These are phyloP conservation scores for Hymenochaete sp. DNA, from an alignment of 1,284 basidiomycete species.

Conservation along the genomic window DNA sequence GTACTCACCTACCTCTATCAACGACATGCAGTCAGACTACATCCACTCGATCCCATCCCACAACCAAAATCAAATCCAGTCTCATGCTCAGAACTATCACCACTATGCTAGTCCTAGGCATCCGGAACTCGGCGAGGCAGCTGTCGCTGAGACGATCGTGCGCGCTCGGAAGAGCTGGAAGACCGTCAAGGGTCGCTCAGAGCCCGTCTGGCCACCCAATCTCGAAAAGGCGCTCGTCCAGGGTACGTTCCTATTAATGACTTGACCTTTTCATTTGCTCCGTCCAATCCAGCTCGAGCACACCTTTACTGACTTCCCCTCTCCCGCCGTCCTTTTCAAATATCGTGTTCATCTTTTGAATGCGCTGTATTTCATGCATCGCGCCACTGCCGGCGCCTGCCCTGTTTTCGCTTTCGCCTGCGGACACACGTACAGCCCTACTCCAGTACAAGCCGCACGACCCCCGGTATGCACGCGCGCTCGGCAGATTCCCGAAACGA, in stretches of 20 bases:
- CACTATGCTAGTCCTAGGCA: too few relatives aligned
- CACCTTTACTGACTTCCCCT: neutral
- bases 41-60: too few relatives aligned
- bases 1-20: too few relatives aligned
- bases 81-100: too few relatives aligned
- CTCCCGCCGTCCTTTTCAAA: neutral
- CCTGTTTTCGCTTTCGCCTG: neutral
- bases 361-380: neutral
- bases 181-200: constrained; percentile 54
- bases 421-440: constrained; percentile 23
- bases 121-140: too few relatives aligned
- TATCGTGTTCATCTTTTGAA: neutral
- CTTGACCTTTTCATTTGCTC: neutral
- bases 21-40: too few relatives aligned
- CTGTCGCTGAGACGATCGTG: constrained; percentile 53
- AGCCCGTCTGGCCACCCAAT: constrained; percentile 67
- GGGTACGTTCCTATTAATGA: constrained; percentile 35
- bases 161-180: constrained; percentile 67
- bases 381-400: neutral
- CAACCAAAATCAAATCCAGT: too few relatives aligned
- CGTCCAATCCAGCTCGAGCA: neutral
- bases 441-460: constrained; percentile 61
- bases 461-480: constrained; percentile 55
- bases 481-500: constrained; percentile 64
- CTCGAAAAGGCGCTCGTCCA: constrained; percentile 68